These are phyloP conservation scores for Solanum sparsipilum DNA, from an alignment of 257 asterid species.

Conservation along the genomic window DNA sequence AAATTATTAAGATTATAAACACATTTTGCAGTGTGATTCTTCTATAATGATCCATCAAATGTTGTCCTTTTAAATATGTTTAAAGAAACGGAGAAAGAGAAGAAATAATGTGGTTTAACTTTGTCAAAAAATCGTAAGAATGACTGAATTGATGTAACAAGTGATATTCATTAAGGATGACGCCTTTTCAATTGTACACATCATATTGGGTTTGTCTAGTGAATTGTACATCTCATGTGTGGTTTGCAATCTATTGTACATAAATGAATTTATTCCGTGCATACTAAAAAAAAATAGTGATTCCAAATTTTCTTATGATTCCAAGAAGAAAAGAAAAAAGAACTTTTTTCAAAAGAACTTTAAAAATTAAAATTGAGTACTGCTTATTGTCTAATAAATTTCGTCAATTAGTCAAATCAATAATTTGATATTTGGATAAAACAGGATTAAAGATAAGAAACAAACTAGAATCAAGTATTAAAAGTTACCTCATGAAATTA, in stretches of 20 bases:
- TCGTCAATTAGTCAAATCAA: neutral
- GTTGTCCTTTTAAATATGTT: neutral
- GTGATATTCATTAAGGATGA: neutral
- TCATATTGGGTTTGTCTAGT: neutral
- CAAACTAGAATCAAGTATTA: neutral
- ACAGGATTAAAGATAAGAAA: neutral
- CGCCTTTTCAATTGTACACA: rapidly evolving
- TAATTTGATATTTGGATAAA: neutral
- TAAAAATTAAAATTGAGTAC: too few species aligned
- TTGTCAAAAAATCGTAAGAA: rapidly evolving
- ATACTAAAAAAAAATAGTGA: too few species aligned
- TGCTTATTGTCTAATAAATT: too few species aligned
- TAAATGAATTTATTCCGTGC: neutral
- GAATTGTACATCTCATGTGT: neutral
- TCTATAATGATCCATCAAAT: neutral
- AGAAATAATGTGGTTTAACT: neutral
- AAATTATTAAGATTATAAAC: neutral
- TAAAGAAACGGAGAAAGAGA: neutral
- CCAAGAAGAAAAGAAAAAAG: too few species aligned
- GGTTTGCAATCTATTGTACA: neutral
- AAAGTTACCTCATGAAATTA: neutral
- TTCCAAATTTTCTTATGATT: too few species aligned
- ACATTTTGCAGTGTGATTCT: neutral
- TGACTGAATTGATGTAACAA: neutral
- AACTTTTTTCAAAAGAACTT: neutral